Base-by-base conservation (phyloP, 2,329 filamentous ascomycete genomes). In the Paramyrothecium sp. region DNA sequence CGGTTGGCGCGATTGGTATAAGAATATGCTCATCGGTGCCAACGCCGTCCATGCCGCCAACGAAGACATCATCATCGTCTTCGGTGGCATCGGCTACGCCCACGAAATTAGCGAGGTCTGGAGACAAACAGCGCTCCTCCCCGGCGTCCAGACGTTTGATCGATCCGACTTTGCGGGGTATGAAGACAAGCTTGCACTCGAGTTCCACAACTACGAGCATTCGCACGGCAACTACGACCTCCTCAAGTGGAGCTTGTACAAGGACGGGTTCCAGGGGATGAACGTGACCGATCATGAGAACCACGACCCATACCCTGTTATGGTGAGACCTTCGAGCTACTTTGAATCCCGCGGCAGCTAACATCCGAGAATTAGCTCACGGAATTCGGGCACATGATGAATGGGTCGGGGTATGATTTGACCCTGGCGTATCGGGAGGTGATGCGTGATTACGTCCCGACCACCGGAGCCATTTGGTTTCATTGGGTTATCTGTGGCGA, bases 401-500 rank as follows among this genome's bases (percentile, higher is more conserved):
- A 81, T 41, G 73, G 72, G 1, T 70, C 67, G 1, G 78, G 76
- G 1, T 84, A 78, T 67, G 63, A 71, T 50, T 57, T 46, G 0
- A 57, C 62, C 2, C 69, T 72, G 3, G 76, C 78, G 0, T 87
- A 87, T 63, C 72, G 81, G 2, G 75, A 72, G 21, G 86, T 83
- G 58, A 65, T 86, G 59, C 73, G 76, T 1, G 68, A 70, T 16
- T 85, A 77, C 61, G 66, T 87, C 49, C 76, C 77, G 0, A 69
- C 73, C 46, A 67, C 78, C 57, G 73, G 81, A 69, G 76, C 78
- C 0, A 78, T 83, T 16, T 84, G 84, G 83, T 78, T 82, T 65
- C 75, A 82, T 66, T 86, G 83, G 80, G 84, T 84, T 30, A 55
- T 89, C 17, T 75, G 76, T 0, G 83, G 83, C 0, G 82, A 81